These are phyloP conservation scores for Fusarium azukiicola DNA, from an alignment of 2,329 filamentous ascomycete species.

Conservation along the genomic window DNA sequence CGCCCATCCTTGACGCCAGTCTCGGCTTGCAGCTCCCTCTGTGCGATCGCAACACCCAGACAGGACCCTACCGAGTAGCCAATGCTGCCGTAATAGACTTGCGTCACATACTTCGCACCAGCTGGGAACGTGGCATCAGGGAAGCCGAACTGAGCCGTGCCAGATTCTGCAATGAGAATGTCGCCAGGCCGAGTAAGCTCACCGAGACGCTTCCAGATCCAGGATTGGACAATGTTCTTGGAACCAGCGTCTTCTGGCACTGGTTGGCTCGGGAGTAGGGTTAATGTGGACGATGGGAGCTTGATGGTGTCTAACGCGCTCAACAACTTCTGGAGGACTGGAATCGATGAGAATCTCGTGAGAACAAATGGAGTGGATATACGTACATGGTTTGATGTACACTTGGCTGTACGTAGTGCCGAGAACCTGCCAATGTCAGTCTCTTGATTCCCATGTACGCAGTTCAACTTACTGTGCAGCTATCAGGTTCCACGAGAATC, in stretches of 20 bases:
- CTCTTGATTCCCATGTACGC: background rate
- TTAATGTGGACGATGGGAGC: background rate
- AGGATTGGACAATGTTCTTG: conserved; percentile 28
- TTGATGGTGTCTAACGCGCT: background rate
- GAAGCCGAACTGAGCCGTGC: conserved; percentile 35
- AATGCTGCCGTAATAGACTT: conserved; percentile 38
- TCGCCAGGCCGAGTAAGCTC: conserved; percentile 22
- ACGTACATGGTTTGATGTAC: conserved; percentile 28
- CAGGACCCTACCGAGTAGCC: conserved; percentile 33
- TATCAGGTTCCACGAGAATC: conserved; percentile 25
- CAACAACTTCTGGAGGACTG: conserved; percentile 28
- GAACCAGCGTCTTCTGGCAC: conserved; percentile 7
- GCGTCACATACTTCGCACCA: conserved; percentile 31
- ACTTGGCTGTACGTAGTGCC: conserved; percentile 10
- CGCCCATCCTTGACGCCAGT: background rate
- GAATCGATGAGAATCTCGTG: background rate
- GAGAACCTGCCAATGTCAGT: background rate
- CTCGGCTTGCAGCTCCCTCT: conserved; percentile 19
- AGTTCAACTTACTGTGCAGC: conserved; percentile 11
- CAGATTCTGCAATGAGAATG: conserved; percentile 33
- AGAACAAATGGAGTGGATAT: background rate
- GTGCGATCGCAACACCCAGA: conserved; percentile 27
- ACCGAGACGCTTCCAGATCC: conserved; percentile 37
- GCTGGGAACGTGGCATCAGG: conserved; percentile 28
- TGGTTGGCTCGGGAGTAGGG: conserved; percentile 3